A percentile compares a stretch with the other conserved stretches of the same genome.
Evolutionary conservation across 129 eudicot genomes (phyloP).

Genomic region (Lonicera japonica): DNA sequence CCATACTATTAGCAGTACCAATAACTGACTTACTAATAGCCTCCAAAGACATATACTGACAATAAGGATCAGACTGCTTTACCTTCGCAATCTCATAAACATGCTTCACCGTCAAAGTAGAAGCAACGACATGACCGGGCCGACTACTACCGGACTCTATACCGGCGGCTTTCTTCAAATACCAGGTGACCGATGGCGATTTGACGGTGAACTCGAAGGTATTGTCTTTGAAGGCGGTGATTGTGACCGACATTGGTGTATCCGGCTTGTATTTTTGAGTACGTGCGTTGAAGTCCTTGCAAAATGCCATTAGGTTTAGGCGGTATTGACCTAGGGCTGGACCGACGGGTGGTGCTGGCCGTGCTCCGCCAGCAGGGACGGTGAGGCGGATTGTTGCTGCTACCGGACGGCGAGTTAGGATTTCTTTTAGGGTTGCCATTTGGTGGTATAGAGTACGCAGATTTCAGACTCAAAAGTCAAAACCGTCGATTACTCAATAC

Average conservation of each 20-base stretch:
- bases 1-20: constrained; percentile 84
- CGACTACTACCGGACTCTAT: constrained; percentile 55
- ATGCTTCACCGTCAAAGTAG: constrained; percentile 63
- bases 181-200: constrained; percentile 79
- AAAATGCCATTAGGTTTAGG: constrained; percentile 81
- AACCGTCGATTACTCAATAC: no score
- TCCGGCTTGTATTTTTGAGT: constrained; percentile 81
- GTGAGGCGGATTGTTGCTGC: constrained; percentile 76
- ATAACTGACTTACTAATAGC: constrained; percentile 61
- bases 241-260: constrained; percentile 65
- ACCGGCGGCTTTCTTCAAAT: constrained; percentile 77
- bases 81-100: constrained; percentile 79
- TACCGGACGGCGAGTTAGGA: constrained; percentile 61
- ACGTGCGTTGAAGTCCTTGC: constrained; percentile 85
- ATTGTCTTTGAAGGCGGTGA: constrained; percentile 66
- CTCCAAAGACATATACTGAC: constrained; percentile 67
- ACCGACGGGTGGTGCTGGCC: constrained; percentile 80
- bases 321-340: constrained; percentile 78
- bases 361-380: constrained; percentile 74
- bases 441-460: no score
- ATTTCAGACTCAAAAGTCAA: no score
- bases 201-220: constrained; percentile 68
- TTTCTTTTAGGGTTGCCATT: constrained; percentile 70
- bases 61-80: constrained; percentile 65
- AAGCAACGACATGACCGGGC: constrained; percentile 60